Evolutionary conservation across 2,329 filamentous ascomycete genomes (phyloP), one percentile per base, ranked within the genome.

Genomic region (Nannizziopsis barbatae): DNA sequence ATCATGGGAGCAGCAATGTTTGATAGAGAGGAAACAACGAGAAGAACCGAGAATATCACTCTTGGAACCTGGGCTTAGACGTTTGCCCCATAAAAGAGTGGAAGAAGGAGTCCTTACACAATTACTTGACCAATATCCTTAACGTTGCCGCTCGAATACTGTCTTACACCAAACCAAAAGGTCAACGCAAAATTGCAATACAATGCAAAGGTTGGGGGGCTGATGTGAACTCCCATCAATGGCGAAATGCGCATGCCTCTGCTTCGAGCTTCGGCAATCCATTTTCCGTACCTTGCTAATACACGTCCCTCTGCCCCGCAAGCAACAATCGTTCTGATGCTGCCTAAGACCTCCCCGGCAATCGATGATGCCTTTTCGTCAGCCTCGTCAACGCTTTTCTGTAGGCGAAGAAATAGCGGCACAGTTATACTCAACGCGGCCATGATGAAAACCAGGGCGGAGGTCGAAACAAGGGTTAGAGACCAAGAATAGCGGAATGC

Each of bases 401-500:
- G 60, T 1, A 55, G 44, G 30, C 63, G 61, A 5, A 62, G 54
- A 5, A 68, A 58, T 2, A 63, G 44, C 0, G 69, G 67, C 0
- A 65, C 37, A 1, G 62, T 60, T 5, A 66, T 30, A 2, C 55
- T 53, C 41, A 63, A 65, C 2, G 60, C 53, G 11, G 66, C 17
- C 0, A 65, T 20, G 6, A 73, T 64, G 45, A 71, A 71, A 5
- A 72, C 58, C 2, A 78, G 57, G 0, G 68, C 63, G 0, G 71
- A 65, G 33, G 69, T 74, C 0, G 71, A 66, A 2, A 74, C 72
- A 0, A 77, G 62, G 0, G 72, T 75, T n/a, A 77, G 59, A 11
- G 71, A 62, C 71, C 73, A 75, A 27, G 69, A 73, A 50, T 73
- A 75, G 12, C 64, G 57, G 52, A 77, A 77, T 0, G 75, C 70